Conservation (phyloP, 2,329 filamentous ascomycete genomes). For the Epichloe typhina region DNA sequence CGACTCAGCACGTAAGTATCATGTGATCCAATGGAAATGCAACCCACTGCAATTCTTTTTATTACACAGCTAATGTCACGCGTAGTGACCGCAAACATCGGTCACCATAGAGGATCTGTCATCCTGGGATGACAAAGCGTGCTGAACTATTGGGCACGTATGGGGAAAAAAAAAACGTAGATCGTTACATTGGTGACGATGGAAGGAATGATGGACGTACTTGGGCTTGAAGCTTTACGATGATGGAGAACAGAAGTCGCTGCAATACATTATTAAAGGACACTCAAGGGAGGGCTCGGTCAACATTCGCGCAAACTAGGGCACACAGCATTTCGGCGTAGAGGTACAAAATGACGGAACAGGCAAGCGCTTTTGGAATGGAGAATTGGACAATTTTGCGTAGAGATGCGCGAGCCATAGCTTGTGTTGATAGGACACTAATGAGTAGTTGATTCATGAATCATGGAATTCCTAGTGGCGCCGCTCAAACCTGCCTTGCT, state of each 20-base stretch:
- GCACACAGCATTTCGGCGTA: neutral
- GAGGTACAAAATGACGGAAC: neutral
- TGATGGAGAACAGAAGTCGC: neutral
- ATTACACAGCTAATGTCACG: neutral
- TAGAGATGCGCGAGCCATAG: neutral
- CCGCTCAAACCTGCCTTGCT: too few species aligned
- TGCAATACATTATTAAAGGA: neutral
- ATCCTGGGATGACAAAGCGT: neutral
- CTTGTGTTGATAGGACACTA: neutral
- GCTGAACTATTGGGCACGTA: too few species aligned
- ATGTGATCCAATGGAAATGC: neutral
- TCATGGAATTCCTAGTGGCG: neutral
- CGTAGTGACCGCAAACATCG: conserved; percentile 21
- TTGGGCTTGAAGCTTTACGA: neutral
- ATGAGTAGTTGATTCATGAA: conserved; percentile 4
- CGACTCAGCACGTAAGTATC: conserved; percentile 78
- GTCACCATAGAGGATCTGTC: conserved; percentile 1
- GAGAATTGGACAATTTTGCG: conserved; percentile 1
- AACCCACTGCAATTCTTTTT: neutral
- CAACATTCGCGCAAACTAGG: neutral
- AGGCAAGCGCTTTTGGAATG: neutral
- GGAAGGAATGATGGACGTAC: neutral
- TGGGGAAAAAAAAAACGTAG: neutral
- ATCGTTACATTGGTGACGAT: neutral
- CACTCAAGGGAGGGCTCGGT: neutral